A percentile compares a stretch with the other conserved stretches of the same genome.
Evolutionary conservation across 805 yeast genomes (phyloP).

Genomic region (Kazachstania africana): DNA sequence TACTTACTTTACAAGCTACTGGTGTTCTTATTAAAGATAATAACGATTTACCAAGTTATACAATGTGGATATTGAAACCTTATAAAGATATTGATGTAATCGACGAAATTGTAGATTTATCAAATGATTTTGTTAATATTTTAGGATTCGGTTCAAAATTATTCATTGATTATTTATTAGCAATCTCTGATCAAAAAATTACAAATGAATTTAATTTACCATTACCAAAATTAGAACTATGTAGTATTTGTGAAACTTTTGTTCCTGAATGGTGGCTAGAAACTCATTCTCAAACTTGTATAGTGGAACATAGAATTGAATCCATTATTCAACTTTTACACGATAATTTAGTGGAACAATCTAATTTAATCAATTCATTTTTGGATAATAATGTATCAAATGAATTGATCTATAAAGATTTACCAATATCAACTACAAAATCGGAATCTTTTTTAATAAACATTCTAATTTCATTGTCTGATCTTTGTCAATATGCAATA

Average conservation of each 20-base stretch:
- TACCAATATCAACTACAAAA: slow-evolving; percentile 25
- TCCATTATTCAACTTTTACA: slow-evolving; percentile 66
- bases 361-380: slow-evolving; percentile 26
- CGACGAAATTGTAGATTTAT: background rate
- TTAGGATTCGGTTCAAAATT: slow-evolving; percentile 86
- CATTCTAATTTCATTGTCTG: slow-evolving; percentile 25
- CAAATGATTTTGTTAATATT: slow-evolving; percentile 45
- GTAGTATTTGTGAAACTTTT: slow-evolving; percentile 83
- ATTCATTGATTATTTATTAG: slow-evolving; percentile 59
- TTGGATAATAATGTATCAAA: slow-evolving; percentile 1
- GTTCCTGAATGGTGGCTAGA: slow-evolving; percentile 98
- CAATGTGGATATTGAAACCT: slow-evolving; percentile 90
- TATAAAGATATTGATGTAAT: slow-evolving; percentile 31
- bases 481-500: slow-evolving; percentile 65
- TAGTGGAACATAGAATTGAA: slow-evolving; percentile 72
- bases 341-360: slow-evolving; percentile 66
- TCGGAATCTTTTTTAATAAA: slow-evolving; percentile 7
- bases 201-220: slow-evolving; percentile 58
- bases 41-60: slow-evolving; percentile 51
- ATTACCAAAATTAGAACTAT: slow-evolving; percentile 68
- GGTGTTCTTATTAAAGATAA: slow-evolving; percentile 72
- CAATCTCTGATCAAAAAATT: slow-evolving; percentile 45
- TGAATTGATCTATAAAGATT: slow-evolving; percentile 44
- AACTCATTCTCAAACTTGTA: slow-evolving; percentile 76
- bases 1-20: slow-evolving; percentile 80